Evolutionary conservation across 805 yeast genomes (phyloP).

Genomic region (Sungouiozyma intestinalis): DNA sequence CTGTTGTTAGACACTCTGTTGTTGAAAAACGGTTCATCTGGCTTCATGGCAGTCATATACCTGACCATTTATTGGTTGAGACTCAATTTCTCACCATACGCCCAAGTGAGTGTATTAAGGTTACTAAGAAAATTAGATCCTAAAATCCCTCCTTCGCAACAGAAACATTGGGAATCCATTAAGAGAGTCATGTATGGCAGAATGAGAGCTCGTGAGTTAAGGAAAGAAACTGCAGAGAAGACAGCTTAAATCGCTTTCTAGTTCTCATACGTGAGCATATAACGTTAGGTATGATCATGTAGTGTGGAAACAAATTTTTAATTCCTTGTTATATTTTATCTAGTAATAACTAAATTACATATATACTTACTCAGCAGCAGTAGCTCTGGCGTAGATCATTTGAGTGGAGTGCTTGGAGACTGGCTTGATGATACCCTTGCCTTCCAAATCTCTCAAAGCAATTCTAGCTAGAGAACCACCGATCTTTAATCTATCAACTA

Average conservation of each 20-base stretch:
- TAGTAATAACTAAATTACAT: not conserved
- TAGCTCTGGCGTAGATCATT: constrained; percentile 85
- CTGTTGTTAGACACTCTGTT: constrained; percentile 49
- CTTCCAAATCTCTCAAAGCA: constrained; percentile 92
- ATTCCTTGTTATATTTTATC: not conserved
- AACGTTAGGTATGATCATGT: no score
- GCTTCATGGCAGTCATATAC: constrained; percentile 53
- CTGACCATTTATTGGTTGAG: constrained; percentile 60
- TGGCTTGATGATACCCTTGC: constrained; percentile 89
- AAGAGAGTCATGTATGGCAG: constrained; percentile 34
- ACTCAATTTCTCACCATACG: constrained; percentile 40
- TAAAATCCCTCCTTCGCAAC: constrained; percentile 27
- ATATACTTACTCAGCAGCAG: constrained; percentile 31
- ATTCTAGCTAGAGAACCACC: constrained; percentile 99
- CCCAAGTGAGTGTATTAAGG: constrained; percentile 28
- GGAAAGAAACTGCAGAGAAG: constrained; percentile 2
- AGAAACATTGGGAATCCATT: constrained; percentile 30
- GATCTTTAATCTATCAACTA: constrained; percentile 98
- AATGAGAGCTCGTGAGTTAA: constrained; percentile 27
- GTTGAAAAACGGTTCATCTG: constrained; percentile 53
- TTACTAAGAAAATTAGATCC: constrained; percentile 24
- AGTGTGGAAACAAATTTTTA: not conserved
- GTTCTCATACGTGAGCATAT: no score
- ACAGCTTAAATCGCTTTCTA: constrained; percentile 18
- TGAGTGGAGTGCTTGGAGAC: constrained; percentile 94